phyloP scores from a whole-genome alignment of 73 alveolate genomes.

The Paramecium pentaurelia region DNA sequence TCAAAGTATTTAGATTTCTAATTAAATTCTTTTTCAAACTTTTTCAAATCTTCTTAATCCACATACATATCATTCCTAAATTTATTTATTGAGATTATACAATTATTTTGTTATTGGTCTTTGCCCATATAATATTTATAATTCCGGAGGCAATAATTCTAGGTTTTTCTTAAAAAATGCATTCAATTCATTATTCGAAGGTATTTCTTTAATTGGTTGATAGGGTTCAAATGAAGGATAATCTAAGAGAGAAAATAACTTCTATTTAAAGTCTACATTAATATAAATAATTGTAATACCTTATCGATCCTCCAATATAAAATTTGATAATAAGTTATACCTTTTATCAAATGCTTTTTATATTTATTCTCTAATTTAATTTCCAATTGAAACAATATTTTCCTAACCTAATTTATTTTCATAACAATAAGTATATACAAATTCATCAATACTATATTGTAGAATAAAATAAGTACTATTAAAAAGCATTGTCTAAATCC shows the following conservation, averaged over 20 bases:
- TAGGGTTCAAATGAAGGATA: not conserved
- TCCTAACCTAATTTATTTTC: not conserved
- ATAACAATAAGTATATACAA: not conserved
- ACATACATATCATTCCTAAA: not conserved
- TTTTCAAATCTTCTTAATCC: not conserved
- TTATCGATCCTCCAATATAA: not conserved
- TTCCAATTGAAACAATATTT: not conserved
- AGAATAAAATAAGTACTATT: not conserved
- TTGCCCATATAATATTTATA: not conserved
- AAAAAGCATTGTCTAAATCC: not conserved
- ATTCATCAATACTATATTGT: not conserved
- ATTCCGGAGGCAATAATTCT: not conserved
- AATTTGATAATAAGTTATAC: not conserved
- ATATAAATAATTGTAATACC: not conserved
- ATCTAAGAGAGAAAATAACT: not conserved
- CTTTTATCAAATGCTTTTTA: not conserved
- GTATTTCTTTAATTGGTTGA: not conserved
- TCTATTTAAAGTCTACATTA: not conserved
- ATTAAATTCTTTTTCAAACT: not conserved
- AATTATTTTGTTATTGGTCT: not conserved
- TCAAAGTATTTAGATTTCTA: not conserved
- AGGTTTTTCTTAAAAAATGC: not conserved
- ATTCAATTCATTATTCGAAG: not conserved
- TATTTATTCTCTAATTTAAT: conserved; percentile 47
- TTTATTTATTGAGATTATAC: not conserved